Base-by-base conservation (phyloP, 1,284 basidiomycete species). In the Puccinia horiana region DNA sequence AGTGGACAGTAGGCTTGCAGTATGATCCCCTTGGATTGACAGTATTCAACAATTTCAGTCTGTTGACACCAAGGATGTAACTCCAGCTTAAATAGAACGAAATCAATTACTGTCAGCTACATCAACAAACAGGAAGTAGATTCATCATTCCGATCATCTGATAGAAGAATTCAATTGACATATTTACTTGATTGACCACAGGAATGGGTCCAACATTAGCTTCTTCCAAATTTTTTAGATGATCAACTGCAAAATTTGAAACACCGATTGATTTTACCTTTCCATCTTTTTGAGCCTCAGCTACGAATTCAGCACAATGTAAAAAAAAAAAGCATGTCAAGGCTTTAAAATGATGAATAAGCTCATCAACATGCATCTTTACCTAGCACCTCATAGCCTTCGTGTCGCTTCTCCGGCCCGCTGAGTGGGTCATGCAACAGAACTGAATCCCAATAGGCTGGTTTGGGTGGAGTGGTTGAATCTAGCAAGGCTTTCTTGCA, bases 1-100 rank as follows among this genome's bases (percentile, higher is more conserved):
- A 94, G 88, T 0, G 93, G 93, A 84, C 91, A 92, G 85, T 94
- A 94, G 0, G 93, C 94, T 86, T 95, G 89, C 8, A 95, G 88
- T 44, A 92, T 88, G 77, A 96, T 93, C 6, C 88, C 88, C 83
- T 94, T 88, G 72, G 90, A 86, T 35, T 87, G 85, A 88, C 94
- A 95, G 86, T 93, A 95, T 26, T 90, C 89, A 37, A 94, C 93
- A 81, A 95, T 93, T 11, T 91, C 90, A 61, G 88, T 88, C 83
- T 94, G 93, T 85, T 95, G 93, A 87, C 93, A 94, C 84, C 92
- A 91, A 0, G 94, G 94, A 85, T 95, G 93, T 9, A 94, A 88
- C 91, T 93, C 80, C 9, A 83, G 78, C 75, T 78, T n/a, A n/a
- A n/a, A n/a, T n/a, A n/a, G n/a, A n/a, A n/a, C n/a, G n/a, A n/a